A percentile compares a stretch with the other conserved stretches of the same genome.
Conservation (phyloP, 2,329 filamentous ascomycete species). For the Fusarium pseudocircinatum region DNA sequence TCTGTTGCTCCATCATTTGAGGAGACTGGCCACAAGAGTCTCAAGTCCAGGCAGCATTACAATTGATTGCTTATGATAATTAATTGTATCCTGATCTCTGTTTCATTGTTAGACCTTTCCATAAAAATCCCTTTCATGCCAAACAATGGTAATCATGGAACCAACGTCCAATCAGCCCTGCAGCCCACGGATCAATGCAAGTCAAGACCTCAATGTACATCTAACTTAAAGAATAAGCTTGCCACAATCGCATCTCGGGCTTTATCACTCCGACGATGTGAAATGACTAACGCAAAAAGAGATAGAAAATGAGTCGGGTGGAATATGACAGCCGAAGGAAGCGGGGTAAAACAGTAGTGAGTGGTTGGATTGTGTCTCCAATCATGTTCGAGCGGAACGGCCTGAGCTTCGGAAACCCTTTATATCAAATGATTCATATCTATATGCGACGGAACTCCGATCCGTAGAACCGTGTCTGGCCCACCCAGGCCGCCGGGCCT, state of each 20-base stretch:
- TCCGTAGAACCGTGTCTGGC: background rate
- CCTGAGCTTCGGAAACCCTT: background rate
- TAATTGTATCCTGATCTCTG: accelerated
- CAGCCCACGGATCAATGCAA: background rate
- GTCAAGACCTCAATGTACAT: background rate
- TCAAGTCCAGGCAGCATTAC: background rate
- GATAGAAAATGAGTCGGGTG: background rate
- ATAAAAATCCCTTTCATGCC: background rate
- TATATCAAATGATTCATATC: background rate
- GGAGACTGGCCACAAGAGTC: background rate
- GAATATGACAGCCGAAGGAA: background rate
- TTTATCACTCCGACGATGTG: accelerated
- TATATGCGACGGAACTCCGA: background rate
- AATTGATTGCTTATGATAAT: background rate
- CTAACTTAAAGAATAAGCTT: background rate
- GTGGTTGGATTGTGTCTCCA: background rate
- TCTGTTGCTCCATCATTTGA: background rate
- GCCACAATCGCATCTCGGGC: background rate
- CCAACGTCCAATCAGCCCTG: background rate
- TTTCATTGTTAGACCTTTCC: background rate
- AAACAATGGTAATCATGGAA: background rate
- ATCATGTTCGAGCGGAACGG: background rate
- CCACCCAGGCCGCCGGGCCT: background rate
- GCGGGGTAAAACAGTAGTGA: background rate
- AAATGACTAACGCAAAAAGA: no score